Conservation (phyloP, 2,329 filamentous ascomycete genomes). For the Thelonectria discophora region DNA sequence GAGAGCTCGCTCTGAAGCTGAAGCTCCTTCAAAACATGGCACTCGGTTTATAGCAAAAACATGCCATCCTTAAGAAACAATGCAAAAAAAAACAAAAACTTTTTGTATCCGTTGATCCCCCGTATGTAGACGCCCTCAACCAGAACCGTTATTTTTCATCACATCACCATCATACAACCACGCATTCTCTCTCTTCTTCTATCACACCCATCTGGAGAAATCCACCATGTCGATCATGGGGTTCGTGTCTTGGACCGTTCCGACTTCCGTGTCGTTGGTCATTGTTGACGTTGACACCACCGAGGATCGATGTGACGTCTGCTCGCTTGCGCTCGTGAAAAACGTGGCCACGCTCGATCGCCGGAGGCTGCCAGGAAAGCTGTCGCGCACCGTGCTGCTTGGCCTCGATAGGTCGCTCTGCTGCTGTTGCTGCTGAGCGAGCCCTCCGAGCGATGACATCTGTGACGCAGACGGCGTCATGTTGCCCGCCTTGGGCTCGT, state of each 20-base stretch:
- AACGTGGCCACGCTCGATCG: slow-evolving; percentile 73
- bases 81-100: slow-evolving; percentile 33
- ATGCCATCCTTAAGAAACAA: slow-evolving; percentile 7
- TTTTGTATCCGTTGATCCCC: slow-evolving; percentile 43
- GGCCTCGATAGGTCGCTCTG: slow-evolving; percentile 48
- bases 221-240: slow-evolving; percentile 50
- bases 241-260: slow-evolving; percentile 42
- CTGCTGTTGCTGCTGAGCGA: slow-evolving; percentile 35
- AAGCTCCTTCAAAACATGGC: neutral
- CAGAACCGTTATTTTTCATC: slow-evolving; percentile 6
- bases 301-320: slow-evolving; percentile 67
- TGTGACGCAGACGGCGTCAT: slow-evolving; percentile 43
- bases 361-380: slow-evolving; percentile 64
- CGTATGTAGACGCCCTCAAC: slow-evolving; percentile 43
- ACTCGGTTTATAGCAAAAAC: neutral
- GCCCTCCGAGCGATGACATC: slow-evolving; percentile 42
- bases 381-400: slow-evolving; percentile 64
- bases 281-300: slow-evolving; percentile 62
- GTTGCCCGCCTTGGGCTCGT: slow-evolving; percentile 55
- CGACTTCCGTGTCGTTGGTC: slow-evolving; percentile 64
- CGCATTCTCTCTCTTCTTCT: slow-evolving; percentile 1
- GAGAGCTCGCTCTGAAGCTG: neutral
- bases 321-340: slow-evolving; percentile 66
- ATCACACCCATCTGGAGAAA: slow-evolving; percentile 52
- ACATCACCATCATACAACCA: slow-evolving; percentile 29